Percentiles rank a stretch among this genome's conserved stretches.
Evolutionary conservation across 306 rosid species (phyloP).

Genomic region (apple (Malus domestica)): ASM211411v1 NC_041804.1:10540001-10540500

Average conservation of each 20-base stretch:
- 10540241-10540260: background rate
- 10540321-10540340: conserved; percentile 45
- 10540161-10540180: too few species aligned
- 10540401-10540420: conserved; percentile 22
- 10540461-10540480: conserved; percentile 10
- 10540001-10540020: too few species aligned
- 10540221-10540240: background rate
- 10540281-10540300: background rate
- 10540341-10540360: conserved; percentile 62
- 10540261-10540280: background rate
- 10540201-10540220: background rate
- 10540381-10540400: conserved; percentile 10
- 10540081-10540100: too few species aligned
- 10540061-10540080: accelerated
- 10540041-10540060: accelerated
- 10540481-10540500: conserved; percentile 39
- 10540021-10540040: too few species aligned
- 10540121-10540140: too few species aligned
- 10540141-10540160: too few species aligned
- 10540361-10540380: conserved; percentile 25
- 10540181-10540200: background rate
- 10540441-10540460: conserved; percentile 40
- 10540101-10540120: too few species aligned
- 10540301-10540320: background rate
- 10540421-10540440: conserved; percentile 32